Base-by-base conservation (phyloP, 73 alveolate genomes). In the Paramecium sonneborni region DNA sequence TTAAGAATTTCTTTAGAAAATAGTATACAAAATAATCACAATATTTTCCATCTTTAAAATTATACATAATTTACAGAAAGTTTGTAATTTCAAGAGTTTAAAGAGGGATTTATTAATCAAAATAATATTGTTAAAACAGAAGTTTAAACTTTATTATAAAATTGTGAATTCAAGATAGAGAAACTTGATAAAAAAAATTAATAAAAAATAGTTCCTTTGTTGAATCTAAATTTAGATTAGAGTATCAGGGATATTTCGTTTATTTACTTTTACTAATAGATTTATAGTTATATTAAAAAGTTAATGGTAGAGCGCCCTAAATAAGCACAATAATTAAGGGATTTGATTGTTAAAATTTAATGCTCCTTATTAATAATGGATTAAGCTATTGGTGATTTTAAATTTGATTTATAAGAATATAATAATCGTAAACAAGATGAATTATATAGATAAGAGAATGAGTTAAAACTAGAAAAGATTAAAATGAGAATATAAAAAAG, bases 361-460 rank as follows among this genome's bases (percentile, higher is more conserved):
- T 72, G 86, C 32, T 72, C 86, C 12, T 10, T 72, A 15, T 28
- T 72, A 8, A 72, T 72, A n/a, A 72, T 72, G 86, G 86, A 72
- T 6, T 10, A 20, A 11, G 21, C 34, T 72, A 15, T 41, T 11
- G 38, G 26, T 14, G 86, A 72, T 72, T 35, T 34, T 3, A 21
- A 34, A 34, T 72, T 72, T 35, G 57, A 72, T 72, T 1, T 62
- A 9, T 23, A 62, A 28, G 84, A 62, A 26, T 62, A 62, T 15
- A 30, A 30, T 30, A 62, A n/a, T n/a, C n/a, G n/a, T n/a, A n/a
- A n/a, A n/a, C 24, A 10, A 12, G 84, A 62, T 26, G 84, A 62
- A 62, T 26, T 26, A 15, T 62, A 62, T 62, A 62, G 84, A 26
- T 62, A 62, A 12, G 84, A 62, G 18, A 62, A 62, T 62, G 84